Percentiles rank a stretch among this genome's conserved stretches.
phyloP scores from a whole-genome alignment of 1,139 yeast species.

The Taphrina communis region DNA sequence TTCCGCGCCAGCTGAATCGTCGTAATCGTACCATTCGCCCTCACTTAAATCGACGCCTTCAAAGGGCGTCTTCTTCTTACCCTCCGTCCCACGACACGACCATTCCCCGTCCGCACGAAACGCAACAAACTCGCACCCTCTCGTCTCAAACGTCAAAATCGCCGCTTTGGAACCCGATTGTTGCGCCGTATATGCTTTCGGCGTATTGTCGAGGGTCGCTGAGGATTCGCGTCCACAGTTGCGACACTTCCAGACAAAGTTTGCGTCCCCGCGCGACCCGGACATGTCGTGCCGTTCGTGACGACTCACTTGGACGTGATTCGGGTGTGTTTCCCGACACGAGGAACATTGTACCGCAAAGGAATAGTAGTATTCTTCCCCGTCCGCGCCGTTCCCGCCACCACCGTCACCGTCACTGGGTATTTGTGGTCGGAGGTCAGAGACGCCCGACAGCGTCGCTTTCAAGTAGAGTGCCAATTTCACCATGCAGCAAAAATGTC shows the following conservation, averaged over 20 bases:
- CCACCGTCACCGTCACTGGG: slow-evolving; percentile 46
- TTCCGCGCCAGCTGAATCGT: slow-evolving; percentile 79
- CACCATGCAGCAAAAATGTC: slow-evolving; percentile 29
- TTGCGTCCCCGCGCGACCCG: slow-evolving; percentile 83
- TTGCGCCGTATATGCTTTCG: slow-evolving; percentile 47
- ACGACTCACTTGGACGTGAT: slow-evolving; percentile 64
- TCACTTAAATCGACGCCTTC: slow-evolving; percentile 74
- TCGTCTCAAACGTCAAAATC: slow-evolving; percentile 74
- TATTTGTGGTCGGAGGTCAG: slow-evolving; percentile 70
- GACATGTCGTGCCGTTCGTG: slow-evolving; percentile 59
- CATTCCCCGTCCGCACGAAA: slow-evolving; percentile 72
- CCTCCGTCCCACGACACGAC: slow-evolving; percentile 63
- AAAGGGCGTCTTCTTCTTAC: slow-evolving; percentile 56
- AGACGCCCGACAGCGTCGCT: slow-evolving; percentile 69
- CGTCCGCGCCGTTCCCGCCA: slow-evolving; percentile 49
- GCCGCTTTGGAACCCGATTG: slow-evolving; percentile 46
- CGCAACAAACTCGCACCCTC: slow-evolving; percentile 78
- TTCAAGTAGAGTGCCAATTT: slow-evolving; percentile 57
- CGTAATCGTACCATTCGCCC: slow-evolving; percentile 94
- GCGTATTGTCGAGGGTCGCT: slow-evolving; percentile 50
- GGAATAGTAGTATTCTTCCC: slow-evolving; percentile 43
- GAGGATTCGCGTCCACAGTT: slow-evolving; percentile 63
- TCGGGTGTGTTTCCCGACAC: slow-evolving; percentile 79
- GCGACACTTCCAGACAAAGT: slow-evolving; percentile 78
- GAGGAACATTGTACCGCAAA: slow-evolving; percentile 61